These are phyloP conservation scores for Phylloboletellus chloephorus DNA, from an alignment of 1,284 basidiomycete genomes.

Conservation along the genomic window DNA sequence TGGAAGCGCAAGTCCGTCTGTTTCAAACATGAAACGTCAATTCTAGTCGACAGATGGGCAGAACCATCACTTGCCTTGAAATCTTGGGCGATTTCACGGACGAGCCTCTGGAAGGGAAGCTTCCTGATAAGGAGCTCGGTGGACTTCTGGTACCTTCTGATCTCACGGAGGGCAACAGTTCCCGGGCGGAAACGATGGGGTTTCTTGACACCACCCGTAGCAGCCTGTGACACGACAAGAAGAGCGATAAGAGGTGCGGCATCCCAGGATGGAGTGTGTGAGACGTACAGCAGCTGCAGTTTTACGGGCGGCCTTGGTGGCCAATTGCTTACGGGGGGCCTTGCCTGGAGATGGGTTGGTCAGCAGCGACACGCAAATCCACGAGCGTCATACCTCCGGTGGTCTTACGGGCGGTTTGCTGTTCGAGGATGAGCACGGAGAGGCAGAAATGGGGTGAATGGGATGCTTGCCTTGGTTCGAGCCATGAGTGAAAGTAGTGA, in stretches of 20 bases:
- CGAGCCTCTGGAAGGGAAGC: slow-evolving; percentile 92
- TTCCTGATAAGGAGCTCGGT: slow-evolving; percentile 95
- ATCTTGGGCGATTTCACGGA: slow-evolving; percentile 95
- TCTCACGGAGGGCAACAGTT: slow-evolving; percentile 98
- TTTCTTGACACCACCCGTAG: slow-evolving; percentile 97
- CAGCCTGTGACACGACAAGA: slow-evolving; percentile 42
- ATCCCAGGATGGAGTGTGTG: slow-evolving; percentile 1
- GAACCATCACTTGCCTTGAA: slow-evolving; percentile 67
- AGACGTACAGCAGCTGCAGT: slow-evolving; percentile 65
- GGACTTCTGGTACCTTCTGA: slow-evolving; percentile 95
- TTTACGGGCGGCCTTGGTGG: slow-evolving; percentile 87
- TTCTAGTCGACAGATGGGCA: slow-evolving; percentile 9
- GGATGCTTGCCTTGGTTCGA: slow-evolving; percentile 59
- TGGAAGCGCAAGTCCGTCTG: slow-evolving; percentile 95
- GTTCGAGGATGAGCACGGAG: slow-evolving; percentile 17
- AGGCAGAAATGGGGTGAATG: slow-evolving; percentile 10
- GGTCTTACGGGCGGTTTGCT: slow-evolving; percentile 83
- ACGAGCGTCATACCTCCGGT: slow-evolving; percentile 58
- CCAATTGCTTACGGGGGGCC: slow-evolving; percentile 85
- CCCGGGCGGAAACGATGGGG: slow-evolving; percentile 96
- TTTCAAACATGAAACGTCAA: slow-evolving; percentile 11
- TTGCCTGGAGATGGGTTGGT: slow-evolving; percentile 47
- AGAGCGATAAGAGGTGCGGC: slow-evolving; percentile 11
- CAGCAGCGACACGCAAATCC: slow-evolving; percentile 6
- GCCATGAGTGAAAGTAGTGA: slow-evolving; percentile 45